phyloP scores from a whole-genome alignment of 1,284 basidiomycete species.

The Schizophyllum amplum region DNA sequence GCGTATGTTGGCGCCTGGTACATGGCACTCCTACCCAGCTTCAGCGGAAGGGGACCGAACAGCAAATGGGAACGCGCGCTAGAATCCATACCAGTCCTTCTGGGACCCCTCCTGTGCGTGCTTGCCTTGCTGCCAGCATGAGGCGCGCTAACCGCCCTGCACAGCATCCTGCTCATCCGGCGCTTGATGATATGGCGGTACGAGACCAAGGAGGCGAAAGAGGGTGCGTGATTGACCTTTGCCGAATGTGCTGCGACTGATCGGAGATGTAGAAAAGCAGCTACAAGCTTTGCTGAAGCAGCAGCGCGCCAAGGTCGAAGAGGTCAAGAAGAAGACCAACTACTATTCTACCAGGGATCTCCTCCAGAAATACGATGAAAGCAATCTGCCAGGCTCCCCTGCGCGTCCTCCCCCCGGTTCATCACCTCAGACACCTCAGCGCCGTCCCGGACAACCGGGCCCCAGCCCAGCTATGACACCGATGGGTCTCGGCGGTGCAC shows the following conservation, averaged over 20 bases:
- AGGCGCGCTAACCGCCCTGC: background rate
- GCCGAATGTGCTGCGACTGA: background rate
- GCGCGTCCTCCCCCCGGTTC: slow-evolving; percentile 15
- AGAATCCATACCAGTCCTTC: slow-evolving; percentile 49
- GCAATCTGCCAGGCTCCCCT: background rate
- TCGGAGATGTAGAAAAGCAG: slow-evolving; percentile 56
- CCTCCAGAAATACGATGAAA: slow-evolving; percentile 85
- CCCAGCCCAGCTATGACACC: background rate
- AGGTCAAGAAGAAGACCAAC: slow-evolving; percentile 96
- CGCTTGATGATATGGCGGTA: slow-evolving; percentile 87
- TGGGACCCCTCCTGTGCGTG: slow-evolving; percentile 77
- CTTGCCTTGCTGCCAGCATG: slow-evolving; percentile 4
- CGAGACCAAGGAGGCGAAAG: slow-evolving; percentile 66
- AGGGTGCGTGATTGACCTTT: slow-evolving; percentile 50
- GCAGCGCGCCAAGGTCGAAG: slow-evolving; percentile 85
- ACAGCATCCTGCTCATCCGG: slow-evolving; percentile 76
- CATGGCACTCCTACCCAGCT: slow-evolving; percentile 46
- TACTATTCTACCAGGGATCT: slow-evolving; percentile 89
- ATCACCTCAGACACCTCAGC: slow-evolving; percentile 9
- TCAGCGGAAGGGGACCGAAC: slow-evolving; percentile 19
- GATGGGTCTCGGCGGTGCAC: background rate
- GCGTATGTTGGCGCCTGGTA: slow-evolving; percentile 83
- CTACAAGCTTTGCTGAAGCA: slow-evolving; percentile 70
- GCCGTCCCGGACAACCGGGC: background rate
- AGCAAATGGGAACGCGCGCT: slow-evolving; percentile 38